Base-by-base conservation (phyloP, 139 green algal genomes). In the Tetradesmus obliquus region DNA sequence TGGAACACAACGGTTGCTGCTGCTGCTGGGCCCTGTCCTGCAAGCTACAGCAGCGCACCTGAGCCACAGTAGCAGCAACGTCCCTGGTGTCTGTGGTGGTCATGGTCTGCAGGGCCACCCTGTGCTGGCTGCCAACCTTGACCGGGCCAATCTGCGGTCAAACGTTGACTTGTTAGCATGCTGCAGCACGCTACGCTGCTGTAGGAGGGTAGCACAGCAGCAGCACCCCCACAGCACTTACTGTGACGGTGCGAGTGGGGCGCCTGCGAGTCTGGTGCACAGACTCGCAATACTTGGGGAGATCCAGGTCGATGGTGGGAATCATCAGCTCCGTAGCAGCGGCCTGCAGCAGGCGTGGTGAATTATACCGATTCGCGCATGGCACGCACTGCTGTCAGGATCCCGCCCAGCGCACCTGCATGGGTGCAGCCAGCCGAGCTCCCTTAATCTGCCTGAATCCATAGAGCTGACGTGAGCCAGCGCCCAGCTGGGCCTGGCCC, bases 71-170 rank as follows among this genome's bases (percentile, higher is more conserved):
- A 4, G 88, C 95, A 80, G 97, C 89, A 10, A 99, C 94, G 91
- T 99, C 95, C 5, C 97, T 90, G 0, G 98, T 99, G 95, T 99
- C 97, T 5, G 98, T 99, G 1, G 98, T 99, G 22, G 98, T 99
- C 98, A 99, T 99, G 72, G 98, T 99, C 94, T 99, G 98, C 82
- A 98, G 93, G 0, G 97, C 96, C 88, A 99, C 97, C 6, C 93
- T 94, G 95, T 99, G 98, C 24, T 98, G 95, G 91, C 96, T 98
- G 82, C 98, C 98, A 1, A 99, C 95, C 55, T 96, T 95, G 54
- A 99, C 97, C 15, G 98, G 97, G 71, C 98, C 98, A 94, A 99
- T 97, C 97, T 98, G 94, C 93, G 66, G 71, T 58, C 24, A 8
- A 90, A 13, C 3, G 55, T 45, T 24, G 66, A 13, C 57, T 66